Evolutionary conservation across 176 grass and related monocot species (phyloP), one percentile per base, ranked within the genome.

Genomic region (Cymbopogon citratus): DNA sequence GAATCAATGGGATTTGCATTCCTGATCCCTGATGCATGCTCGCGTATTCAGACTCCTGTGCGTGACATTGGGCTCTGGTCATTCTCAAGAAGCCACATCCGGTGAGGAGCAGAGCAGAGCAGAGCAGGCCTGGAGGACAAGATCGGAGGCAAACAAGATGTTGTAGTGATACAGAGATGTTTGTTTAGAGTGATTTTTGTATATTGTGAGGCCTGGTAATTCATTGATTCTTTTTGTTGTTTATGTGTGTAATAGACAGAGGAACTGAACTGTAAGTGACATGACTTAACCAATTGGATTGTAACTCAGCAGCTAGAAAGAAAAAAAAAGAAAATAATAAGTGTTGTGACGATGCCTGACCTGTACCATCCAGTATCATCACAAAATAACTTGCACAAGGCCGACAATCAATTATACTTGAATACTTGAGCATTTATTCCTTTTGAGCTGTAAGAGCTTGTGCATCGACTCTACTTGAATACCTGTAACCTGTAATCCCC

Each of bases 21-120:
- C 52, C 52, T 56, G 19, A 54, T 19, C 7, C 51, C 51, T 56
- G 54, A 57, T 57, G 54, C 51, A 56, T 57, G 61, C 15, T 63
- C 15, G 5, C 11, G 1, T 13, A 63, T 81, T 80, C 84, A 99
- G 96, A 84, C 96, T 87, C 91, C 92, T 38, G 87, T 93, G 63
- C 96, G 90, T 75, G 89, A 99, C 81, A 54, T 81, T n/a, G 92
- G 91, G 61, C 85, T 99, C 71, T 93, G 87, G 80, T 99, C 96
- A 5, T 79, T 90, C 38, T 77, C 92, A 77, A 88, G 96, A 60
- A 93, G 92, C 65, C 90, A 90, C 85, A 99, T 99, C 76, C 90
- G 96, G 35, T 99, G 91, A 95, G 51, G 41, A 48, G 7, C 68
- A 57, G 38, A 7, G 16, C 15, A 12, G 31, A 33, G 31, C n/a